Percentiles rank a stretch among this genome's conserved stretches.
Conservation (phyloP, 495 filamentous ascomycete genomes). For the Penicillium goetzii region DNA sequence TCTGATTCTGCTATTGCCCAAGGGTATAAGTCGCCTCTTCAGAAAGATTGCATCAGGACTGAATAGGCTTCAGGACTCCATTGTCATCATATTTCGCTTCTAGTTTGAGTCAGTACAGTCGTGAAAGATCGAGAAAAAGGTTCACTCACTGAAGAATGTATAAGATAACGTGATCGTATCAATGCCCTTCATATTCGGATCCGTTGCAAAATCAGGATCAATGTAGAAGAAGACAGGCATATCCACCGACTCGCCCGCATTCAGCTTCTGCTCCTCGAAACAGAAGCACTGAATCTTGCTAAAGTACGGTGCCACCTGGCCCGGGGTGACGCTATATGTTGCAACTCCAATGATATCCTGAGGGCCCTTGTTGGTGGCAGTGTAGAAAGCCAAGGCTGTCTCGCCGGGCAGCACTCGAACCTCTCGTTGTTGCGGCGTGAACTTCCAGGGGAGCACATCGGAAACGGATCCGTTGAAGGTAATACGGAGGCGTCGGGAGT, state of each 20-base stretch:
- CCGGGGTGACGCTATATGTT: constrained; percentile 95
- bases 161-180: constrained; percentile 95
- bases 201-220: constrained; percentile 91
- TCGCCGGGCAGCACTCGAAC: constrained; percentile 94
- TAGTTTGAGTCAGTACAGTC: constrained; percentile 44
- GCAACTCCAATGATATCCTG: constrained; percentile 97
- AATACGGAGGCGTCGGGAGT: constrained; percentile 84
- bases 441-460: constrained; percentile 96
- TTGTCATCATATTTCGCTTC: constrained; percentile 89
- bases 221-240: constrained; percentile 99
- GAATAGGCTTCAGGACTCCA: constrained; percentile 58
- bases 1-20: background rate
- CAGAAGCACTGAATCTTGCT: constrained; percentile 99
- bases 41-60: constrained; percentile 22
- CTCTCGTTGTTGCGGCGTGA: constrained; percentile 94
- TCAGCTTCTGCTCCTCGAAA: constrained; percentile 94
- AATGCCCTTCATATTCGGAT: constrained; percentile 89
- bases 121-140: background rate
- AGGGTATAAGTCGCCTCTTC: background rate
- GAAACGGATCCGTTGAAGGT: constrained; percentile 96
- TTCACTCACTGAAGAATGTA: constrained; percentile 93
- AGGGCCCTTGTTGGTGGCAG: constrained; percentile 85
- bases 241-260: constrained; percentile 95
- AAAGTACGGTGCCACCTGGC: constrained; percentile 95
- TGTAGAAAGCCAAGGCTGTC: constrained; percentile 97